A percentile compares a stretch with the other conserved stretches of the same genome.
phyloP scores from a whole-genome alignment of 768 basidiomycete genomes.

The Lactifluus rugatus region DNA sequence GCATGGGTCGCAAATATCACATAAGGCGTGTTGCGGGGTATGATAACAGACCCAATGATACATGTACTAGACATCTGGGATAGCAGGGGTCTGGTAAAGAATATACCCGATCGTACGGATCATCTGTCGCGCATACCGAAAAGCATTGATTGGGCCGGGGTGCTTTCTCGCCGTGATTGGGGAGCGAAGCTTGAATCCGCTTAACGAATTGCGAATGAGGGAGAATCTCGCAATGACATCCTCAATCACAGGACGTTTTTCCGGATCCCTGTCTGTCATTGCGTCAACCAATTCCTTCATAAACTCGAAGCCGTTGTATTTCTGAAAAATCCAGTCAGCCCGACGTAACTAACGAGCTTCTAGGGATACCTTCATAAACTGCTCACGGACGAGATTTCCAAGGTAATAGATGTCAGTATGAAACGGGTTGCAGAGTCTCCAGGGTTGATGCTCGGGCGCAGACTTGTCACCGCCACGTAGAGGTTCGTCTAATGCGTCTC shows the following conservation, averaged over 20 bases:
- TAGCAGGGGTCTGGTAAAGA: neutral
- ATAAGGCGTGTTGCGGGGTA: neutral
- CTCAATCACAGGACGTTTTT: conserved; percentile 26
- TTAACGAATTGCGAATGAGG: conserved; percentile 18
- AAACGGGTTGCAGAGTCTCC: conserved; percentile 25
- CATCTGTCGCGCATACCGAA: neutral
- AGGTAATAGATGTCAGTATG: conserved; percentile 29
- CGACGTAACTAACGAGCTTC: neutral
- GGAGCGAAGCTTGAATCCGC: conserved; percentile 26
- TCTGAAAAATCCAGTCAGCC: conserved; percentile 17
- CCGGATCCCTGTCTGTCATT: conserved; percentile 28
- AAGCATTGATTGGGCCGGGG: neutral
- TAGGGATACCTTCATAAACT: conserved; percentile 22
- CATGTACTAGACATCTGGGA: neutral
- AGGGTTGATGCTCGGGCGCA: conserved; percentile 26
- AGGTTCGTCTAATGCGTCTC: conserved; percentile 23
- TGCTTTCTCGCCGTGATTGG: conserved; percentile 20
- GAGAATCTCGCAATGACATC: conserved; percentile 26
- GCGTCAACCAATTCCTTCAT: conserved; percentile 25
- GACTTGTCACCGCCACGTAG: conserved; percentile 35
- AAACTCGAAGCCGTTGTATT: conserved; percentile 25
- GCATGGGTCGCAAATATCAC: neutral
- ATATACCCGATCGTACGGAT: neutral
- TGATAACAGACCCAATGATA: neutral
- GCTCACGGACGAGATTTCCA: conserved; percentile 25